A percentile compares a stretch with the other conserved stretches of the same genome.
Evolutionary conservation across 1,284 basidiomycete species (phyloP).

Genomic region (Grifola frondosa): DNA sequence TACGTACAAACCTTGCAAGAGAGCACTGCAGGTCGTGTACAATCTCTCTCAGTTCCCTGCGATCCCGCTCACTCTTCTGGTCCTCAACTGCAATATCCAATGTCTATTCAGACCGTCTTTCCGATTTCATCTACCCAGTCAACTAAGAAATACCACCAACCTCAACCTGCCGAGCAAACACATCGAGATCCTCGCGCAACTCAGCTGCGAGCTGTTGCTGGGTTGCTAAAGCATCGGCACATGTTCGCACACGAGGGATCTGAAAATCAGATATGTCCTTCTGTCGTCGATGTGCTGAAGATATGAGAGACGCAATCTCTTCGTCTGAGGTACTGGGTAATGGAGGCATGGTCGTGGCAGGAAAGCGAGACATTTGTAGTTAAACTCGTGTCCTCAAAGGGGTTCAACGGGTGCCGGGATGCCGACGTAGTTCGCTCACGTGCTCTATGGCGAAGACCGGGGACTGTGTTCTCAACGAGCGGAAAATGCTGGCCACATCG

Average conservation of each 20-base stretch:
- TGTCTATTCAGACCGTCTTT: conserved; percentile 42
- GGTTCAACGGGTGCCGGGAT: too few species aligned
- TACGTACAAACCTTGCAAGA: conserved; percentile 48
- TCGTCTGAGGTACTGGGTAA: conserved; percentile 52
- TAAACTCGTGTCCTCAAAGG: too few species aligned
- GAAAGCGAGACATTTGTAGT: too few species aligned
- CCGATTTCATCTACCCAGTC: conserved; percentile 4
- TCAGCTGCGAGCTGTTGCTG: conserved; percentile 77
- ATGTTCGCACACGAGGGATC: conserved; percentile 69
- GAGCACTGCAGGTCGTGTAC: conserved; percentile 48
- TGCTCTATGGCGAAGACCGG: too few species aligned
- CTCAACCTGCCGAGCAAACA: conserved; percentile 63
- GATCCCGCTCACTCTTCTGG: conserved; percentile 54
- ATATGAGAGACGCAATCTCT: conserved; percentile 49
- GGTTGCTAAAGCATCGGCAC: conserved; percentile 60
- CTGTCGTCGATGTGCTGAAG: conserved; percentile 53
- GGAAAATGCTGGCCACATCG: too few species aligned
- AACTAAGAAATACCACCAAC: conserved; percentile 41
- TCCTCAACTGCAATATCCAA: conserved; percentile 68
- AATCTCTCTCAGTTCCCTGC: conserved; percentile 48
- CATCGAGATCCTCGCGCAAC: conserved; percentile 72
- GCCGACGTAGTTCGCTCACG: too few species aligned
- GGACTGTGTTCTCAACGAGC: too few species aligned
- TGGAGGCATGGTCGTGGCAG: conserved; percentile 57
- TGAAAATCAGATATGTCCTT: conserved; percentile 69